Percentiles rank a stretch among this genome's conserved stretches.
These are phyloP conservation scores for Fusarium chlamydosporum DNA, from an alignment of 2,329 filamentous ascomycete genomes.

Conservation along the genomic window DNA sequence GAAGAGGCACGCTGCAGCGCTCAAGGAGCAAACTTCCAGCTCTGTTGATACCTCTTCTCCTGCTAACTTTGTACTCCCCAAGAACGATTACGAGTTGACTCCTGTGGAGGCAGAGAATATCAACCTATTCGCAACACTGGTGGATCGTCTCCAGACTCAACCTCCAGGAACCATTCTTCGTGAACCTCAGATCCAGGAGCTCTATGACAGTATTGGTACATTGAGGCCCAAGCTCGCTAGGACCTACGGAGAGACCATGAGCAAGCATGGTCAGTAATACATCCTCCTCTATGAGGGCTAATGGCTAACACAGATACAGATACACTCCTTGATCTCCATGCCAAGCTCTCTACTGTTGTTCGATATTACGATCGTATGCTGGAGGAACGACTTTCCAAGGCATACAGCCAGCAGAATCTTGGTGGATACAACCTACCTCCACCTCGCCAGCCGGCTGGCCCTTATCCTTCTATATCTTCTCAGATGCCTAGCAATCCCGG, in stretches of 20 bases:
- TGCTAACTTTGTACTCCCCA: slow-evolving; percentile 72
- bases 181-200: slow-evolving; percentile 96
- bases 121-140: slow-evolving; percentile 92
- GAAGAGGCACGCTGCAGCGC: slow-evolving; percentile 84
- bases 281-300: not conserved
- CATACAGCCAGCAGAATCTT: slow-evolving; percentile 85
- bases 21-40: slow-evolving; percentile 82
- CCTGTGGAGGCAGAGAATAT: slow-evolving; percentile 97
- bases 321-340: slow-evolving; percentile 91
- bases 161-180: slow-evolving; percentile 95
- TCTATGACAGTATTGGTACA: slow-evolving; percentile 97
- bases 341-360: slow-evolving; percentile 95
- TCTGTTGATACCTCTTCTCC: slow-evolving; percentile 55
- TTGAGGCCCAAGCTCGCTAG: slow-evolving; percentile 92
- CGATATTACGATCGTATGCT: slow-evolving; percentile 98
- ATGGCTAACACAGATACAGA: slow-evolving; percentile 66
- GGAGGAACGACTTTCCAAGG: slow-evolving; percentile 92
- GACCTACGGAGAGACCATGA: slow-evolving; percentile 99
- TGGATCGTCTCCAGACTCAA: slow-evolving; percentile 94
- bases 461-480: slow-evolving; percentile 79
- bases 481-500: slow-evolving; percentile 63
- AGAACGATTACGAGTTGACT: slow-evolving; percentile 94
- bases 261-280: slow-evolving; percentile 84
- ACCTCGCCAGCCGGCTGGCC: slow-evolving; percentile 66
- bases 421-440: slow-evolving; percentile 73